Evolutionary conservation across 2,329 filamentous ascomycete species (phyloP), one percentile per base, ranked within the genome.

Genomic region (Rutstroemia sp.): DNA sequence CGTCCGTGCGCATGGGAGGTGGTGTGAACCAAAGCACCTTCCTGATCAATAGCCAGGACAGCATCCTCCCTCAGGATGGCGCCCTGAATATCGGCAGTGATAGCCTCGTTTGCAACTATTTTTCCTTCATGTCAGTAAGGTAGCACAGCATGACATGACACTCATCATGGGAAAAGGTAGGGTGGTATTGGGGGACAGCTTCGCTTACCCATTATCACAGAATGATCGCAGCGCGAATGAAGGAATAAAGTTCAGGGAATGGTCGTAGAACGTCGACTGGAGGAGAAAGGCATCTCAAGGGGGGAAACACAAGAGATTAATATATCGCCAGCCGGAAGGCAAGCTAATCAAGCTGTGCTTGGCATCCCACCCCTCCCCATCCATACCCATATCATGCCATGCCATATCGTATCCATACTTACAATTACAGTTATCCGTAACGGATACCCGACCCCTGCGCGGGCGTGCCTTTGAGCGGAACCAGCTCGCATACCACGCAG

Each of bases 11-110:
- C 21, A 25, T 46, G 23, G 44, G 27, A 44, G 39, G 59, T 56
- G n/a, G 54, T 58, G 21, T 61, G 54, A 12, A 62, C 47, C 14
- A 64, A 46, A 10, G 61, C 54, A 18, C 60, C 58, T 47, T 63
- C 62, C 1, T 59, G 54, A 6, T 54, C 58, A 14, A 63, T 44
- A 30, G 54, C 56, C 49, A 61, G 46, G 46, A 53, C 57, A 23
- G 60, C 52, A 45, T 60, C 59, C 12, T 41, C 52, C n/a, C 46
- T 44, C 16, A 56, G 45, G 6, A 58, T 46, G 21, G 37, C 27
- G n/a, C 53, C 47, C 38, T 60, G 52, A n/a, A 52, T 49, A 18
- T 56, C 57, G 42, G 59, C 52, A 16, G 60, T 59, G 46, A 57
- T 38, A 39, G 57, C 55, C 37, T 61, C 59, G 47, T 51, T 48